Evolutionary conservation across 805 yeast genomes (phyloP).

Genomic region (Phaffomyces opuntiae): DNA sequence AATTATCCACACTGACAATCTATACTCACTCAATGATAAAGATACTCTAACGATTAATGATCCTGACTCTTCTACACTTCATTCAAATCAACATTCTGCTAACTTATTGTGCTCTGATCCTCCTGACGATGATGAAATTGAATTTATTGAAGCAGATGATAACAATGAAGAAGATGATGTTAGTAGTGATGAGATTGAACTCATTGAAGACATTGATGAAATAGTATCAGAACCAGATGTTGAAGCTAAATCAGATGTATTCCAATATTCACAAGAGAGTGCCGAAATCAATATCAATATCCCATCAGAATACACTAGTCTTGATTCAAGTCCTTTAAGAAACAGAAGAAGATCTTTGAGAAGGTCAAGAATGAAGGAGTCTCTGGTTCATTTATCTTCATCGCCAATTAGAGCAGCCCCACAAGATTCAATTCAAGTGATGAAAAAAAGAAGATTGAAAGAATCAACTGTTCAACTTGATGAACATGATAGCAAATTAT

Average conservation of each 20-base stretch:
- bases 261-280: too few relatives aligned
- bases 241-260: neutral
- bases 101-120: too few relatives aligned
- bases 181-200: too few relatives aligned
- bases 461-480: neutral
- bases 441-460: conserved; percentile 1
- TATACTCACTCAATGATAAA: too few relatives aligned
- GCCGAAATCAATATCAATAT: neutral
- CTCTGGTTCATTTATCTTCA: conserved; percentile 4
- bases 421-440: conserved; percentile 2
- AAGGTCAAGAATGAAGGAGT: conserved; percentile 1
- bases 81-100: too few relatives aligned
- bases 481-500: neutral
- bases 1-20: too few relatives aligned
- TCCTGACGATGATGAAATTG: too few relatives aligned
- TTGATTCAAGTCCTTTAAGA: conserved; percentile 6
- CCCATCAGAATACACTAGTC: conserved; percentile 1
- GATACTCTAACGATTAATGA: too few relatives aligned
- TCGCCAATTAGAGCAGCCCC: neutral
- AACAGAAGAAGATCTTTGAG: neutral
- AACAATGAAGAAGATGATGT: neutral
- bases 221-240: neutral
- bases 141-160: neutral
- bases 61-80: too few relatives aligned
- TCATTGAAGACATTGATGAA: neutral